These are phyloP conservation scores for Stephanodiscus minutulus DNA, from an alignment of 108 stramenopile genomes.

Conservation along the genomic window DNA sequence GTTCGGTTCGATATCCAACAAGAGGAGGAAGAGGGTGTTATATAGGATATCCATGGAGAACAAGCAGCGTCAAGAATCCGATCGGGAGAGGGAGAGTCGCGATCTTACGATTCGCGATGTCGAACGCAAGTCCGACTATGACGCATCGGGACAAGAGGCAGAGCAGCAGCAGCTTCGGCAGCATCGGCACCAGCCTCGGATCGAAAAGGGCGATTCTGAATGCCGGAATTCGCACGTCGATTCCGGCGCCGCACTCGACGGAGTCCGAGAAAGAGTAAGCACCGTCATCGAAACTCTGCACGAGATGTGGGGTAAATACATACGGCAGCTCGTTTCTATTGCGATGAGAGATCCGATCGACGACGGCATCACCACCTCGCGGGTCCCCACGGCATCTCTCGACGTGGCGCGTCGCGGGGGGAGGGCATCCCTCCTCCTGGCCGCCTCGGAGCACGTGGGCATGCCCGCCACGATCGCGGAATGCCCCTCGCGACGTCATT, in stretches of 20 bases:
- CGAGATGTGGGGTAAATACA: conserved; percentile 46
- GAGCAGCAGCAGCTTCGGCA: background rate
- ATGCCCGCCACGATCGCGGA: conserved; percentile 34
- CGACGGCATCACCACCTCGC: background rate
- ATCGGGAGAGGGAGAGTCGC: background rate
- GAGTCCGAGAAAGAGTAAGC: conserved; percentile 4
- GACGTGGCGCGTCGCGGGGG: conserved; percentile 9
- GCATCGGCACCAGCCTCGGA: background rate
- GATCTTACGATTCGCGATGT: background rate
- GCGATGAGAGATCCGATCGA: background rate
- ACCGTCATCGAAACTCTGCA: conserved; percentile 33
- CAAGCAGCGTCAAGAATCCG: background rate
- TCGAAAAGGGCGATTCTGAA: background rate
- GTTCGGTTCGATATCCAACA: conserved; percentile 40
- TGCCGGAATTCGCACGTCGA: background rate
- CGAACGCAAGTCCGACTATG: background rate
- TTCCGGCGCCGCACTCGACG: background rate
- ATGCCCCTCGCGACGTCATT: conserved; percentile 44
- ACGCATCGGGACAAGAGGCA: background rate
- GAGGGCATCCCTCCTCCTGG: conserved; percentile 10
- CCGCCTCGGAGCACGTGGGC: conserved; percentile 40
- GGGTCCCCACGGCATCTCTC: background rate
- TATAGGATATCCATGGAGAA: background rate
- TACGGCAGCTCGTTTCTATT: background rate
- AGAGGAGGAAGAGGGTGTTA: conserved; percentile 36